phyloP scores from a whole-genome alignment of 2,329 filamentous ascomycete genomes.

The Penicillium sp. region DNA sequence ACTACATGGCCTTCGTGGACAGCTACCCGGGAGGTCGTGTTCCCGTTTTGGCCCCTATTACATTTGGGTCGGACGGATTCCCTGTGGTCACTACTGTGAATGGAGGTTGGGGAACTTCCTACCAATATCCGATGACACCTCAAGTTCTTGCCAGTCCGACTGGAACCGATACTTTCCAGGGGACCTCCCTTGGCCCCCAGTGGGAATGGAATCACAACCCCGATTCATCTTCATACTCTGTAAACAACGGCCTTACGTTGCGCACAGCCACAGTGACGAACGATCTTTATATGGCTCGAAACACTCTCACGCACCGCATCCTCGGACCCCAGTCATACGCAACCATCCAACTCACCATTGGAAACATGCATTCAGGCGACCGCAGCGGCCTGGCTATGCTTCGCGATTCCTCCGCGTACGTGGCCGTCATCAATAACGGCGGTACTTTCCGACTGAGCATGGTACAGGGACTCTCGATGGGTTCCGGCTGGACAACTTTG shows the following conservation, averaged over 20 bases:
- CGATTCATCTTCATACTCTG: slow-evolving; percentile 54
- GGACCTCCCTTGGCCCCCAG: slow-evolving; percentile 49
- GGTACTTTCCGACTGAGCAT: slow-evolving; percentile 40
- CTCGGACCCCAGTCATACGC: slow-evolving; percentile 51
- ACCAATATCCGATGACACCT: slow-evolving; percentile 41
- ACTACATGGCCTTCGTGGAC: slow-evolving; percentile 64
- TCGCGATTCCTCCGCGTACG: slow-evolving; percentile 60
- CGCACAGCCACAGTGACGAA: slow-evolving; percentile 59
- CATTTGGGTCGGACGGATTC: slow-evolving; percentile 60
- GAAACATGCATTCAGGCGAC: slow-evolving; percentile 59
- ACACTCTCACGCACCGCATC: slow-evolving; percentile 52
- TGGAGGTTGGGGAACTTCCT: slow-evolving; percentile 55
- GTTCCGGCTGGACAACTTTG: slow-evolving; percentile 42
- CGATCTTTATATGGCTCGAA: slow-evolving; percentile 54
- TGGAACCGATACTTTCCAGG: slow-evolving; percentile 56
- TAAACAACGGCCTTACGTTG: slow-evolving; percentile 56
- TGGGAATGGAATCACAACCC: slow-evolving; percentile 72
- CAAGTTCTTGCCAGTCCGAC: slow-evolving; percentile 36
- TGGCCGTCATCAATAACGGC: slow-evolving; percentile 55
- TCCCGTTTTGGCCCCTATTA: slow-evolving; percentile 63
- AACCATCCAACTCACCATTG: slow-evolving; percentile 59
- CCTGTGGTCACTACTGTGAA: slow-evolving; percentile 53
- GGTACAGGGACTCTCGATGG: slow-evolving; percentile 48
- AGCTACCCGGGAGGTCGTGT: slow-evolving; percentile 63
- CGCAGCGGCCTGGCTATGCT: slow-evolving; percentile 60